Percentiles rank a stretch among this genome's conserved stretches.
phyloP scores from a whole-genome alignment of 257 asterid species.

The Capsicum rhomboideum region DNA sequence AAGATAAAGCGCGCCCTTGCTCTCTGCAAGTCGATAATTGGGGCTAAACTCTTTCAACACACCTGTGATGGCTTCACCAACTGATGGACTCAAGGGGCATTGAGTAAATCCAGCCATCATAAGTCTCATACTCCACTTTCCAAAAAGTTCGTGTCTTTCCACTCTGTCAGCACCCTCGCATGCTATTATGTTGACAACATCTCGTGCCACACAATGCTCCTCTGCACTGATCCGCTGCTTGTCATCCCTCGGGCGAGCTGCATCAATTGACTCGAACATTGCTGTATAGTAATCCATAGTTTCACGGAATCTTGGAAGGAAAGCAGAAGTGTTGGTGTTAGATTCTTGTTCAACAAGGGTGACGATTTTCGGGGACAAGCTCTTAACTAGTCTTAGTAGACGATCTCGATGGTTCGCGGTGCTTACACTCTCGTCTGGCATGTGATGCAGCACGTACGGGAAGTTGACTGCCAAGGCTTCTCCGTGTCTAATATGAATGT shows the following conservation, averaged over 20 bases:
- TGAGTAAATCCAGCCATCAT: constrained; percentile 70
- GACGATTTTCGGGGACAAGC: constrained; percentile 74
- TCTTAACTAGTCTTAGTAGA: constrained; percentile 59
- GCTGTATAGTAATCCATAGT: constrained; percentile 75
- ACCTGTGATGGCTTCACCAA: constrained; percentile 32
- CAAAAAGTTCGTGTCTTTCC: constrained; percentile 84
- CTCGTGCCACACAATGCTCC: constrained; percentile 79
- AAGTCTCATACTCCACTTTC: constrained; percentile 73
- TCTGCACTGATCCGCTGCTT: constrained; percentile 64
- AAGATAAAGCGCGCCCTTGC: constrained; percentile 59
- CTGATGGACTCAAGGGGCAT: constrained; percentile 53
- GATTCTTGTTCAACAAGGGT: constrained; percentile 87
- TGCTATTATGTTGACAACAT: constrained; percentile 72
- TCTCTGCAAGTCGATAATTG: constrained; percentile 46
- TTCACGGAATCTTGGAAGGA: constrained; percentile 61
- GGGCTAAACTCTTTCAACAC: constrained; percentile 56
- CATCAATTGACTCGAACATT: constrained; percentile 88
- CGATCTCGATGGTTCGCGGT: constrained; percentile 79
- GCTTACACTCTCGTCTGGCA: constrained; percentile 94
- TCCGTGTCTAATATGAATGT: constrained; percentile 42
- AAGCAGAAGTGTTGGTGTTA: constrained; percentile 71
- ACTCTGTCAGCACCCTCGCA: constrained; percentile 82
- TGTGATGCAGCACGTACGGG: constrained; percentile 81
- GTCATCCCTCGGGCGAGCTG: constrained; percentile 60
- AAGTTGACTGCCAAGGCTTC: constrained; percentile 89